Conservation (phyloP, 176 grass and related monocot species). For the Oryza longistaminata region DNA sequence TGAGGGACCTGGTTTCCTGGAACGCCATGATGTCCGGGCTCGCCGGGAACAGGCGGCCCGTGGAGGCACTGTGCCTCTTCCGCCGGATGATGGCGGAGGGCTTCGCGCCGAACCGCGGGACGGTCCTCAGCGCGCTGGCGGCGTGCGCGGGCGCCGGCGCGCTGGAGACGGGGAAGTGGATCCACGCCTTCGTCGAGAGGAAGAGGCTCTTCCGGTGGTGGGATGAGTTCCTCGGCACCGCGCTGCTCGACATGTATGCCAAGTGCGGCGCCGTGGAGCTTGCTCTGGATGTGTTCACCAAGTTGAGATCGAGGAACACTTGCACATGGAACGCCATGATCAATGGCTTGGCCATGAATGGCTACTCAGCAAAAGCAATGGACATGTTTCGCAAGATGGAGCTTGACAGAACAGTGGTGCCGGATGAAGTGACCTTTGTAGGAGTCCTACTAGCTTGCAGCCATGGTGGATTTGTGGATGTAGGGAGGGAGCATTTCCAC, state of each 20-base stretch:
- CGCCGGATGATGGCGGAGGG: slow-evolving; percentile 4
- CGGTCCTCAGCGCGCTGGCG: neutral
- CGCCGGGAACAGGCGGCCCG: neutral
- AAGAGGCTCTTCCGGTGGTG: neutral
- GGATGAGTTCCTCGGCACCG: neutral
- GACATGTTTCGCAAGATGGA: neutral
- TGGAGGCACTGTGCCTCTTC: neutral
- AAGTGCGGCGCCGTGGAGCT: slow-evolving; percentile 9
- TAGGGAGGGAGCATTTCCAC: neutral
- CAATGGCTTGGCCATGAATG: slow-evolving; percentile 10
- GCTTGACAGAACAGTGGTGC: neutral
- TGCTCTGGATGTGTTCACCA: slow-evolving; percentile 6
- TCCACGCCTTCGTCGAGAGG: neutral
- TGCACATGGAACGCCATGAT: slow-evolving; percentile 4
- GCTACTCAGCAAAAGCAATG: neutral
- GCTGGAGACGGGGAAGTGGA: slow-evolving; percentile 6
- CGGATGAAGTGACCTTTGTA: slow-evolving; percentile 1
- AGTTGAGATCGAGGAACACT: neutral
- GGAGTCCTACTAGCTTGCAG: slow-evolving; percentile 10
- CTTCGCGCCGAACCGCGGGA: neutral
- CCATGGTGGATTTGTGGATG: slow-evolving; percentile 6
- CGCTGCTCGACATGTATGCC: slow-evolving; percentile 12
- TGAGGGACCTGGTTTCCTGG: neutral
- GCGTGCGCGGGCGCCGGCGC: neutral
- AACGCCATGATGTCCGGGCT: slow-evolving; percentile 16